phyloP scores from a whole-genome alignment of 768 basidiomycete species.

The Lentinula raphanica region DNA sequence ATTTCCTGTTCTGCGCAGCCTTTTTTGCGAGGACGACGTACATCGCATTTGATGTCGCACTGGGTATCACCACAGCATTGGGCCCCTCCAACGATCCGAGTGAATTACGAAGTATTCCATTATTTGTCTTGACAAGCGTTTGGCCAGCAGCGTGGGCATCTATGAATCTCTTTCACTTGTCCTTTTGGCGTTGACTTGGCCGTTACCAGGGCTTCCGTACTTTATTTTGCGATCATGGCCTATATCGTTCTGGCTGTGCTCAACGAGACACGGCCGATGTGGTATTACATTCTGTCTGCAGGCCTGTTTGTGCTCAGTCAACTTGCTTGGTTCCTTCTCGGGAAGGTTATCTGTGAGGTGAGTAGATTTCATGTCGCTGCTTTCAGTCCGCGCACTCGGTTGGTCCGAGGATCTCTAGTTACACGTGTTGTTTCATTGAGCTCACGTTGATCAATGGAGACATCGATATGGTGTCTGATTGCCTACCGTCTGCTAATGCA shows the following conservation, averaged over 20 bases:
- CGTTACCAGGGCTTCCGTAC: slow-evolving; percentile 61
- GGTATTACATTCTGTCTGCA: slow-evolving; percentile 72
- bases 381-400: background rate
- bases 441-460: too few species aligned
- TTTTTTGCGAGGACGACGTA: slow-evolving; percentile 75
- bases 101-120: slow-evolving; percentile 56
- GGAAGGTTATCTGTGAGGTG: slow-evolving; percentile 67
- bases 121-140: slow-evolving; percentile 77
- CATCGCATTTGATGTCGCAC: slow-evolving; percentile 76
- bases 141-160: slow-evolving; percentile 71
- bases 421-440: too few species aligned
- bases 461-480: too few species aligned
- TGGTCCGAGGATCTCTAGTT: too few species aligned
- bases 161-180: background rate
- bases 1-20: slow-evolving; percentile 46
- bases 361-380: slow-evolving; percentile 7
- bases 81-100: slow-evolving; percentile 54
- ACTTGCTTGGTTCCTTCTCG: slow-evolving; percentile 78
- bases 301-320: slow-evolving; percentile 76
- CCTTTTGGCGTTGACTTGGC: background rate
- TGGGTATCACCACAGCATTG: slow-evolving; percentile 59
- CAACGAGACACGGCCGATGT: slow-evolving; percentile 74
- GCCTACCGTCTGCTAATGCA: too few species aligned
- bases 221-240: slow-evolving; percentile 73
- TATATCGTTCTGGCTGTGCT: slow-evolving; percentile 76